Percentiles rank a stretch among this genome's conserved stretches.
Conservation (phyloP, 257 asterid genomes). For the Anisodus acutangulus region DNA sequence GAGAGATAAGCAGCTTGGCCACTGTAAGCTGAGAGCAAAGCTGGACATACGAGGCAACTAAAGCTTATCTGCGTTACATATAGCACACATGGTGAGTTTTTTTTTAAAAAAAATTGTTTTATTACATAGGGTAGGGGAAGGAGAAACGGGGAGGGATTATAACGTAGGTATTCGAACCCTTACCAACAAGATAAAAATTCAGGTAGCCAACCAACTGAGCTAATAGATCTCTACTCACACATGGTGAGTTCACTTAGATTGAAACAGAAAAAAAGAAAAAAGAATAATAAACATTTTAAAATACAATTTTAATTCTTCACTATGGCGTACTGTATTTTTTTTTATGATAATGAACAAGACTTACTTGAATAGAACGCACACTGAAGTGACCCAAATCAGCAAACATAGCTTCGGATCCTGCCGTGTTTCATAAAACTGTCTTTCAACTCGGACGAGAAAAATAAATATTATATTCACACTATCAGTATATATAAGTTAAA, state of each 20-base stretch:
- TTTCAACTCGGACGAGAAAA: not conserved
- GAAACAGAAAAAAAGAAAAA: not conserved
- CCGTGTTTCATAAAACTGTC: not conserved
- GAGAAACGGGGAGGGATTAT: too few species aligned
- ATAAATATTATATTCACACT: not conserved
- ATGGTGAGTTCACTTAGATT: not conserved
- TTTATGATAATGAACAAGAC: not conserved
- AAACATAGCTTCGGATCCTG: constrained; percentile 87
- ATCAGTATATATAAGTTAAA: not conserved
- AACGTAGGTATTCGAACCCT: too few species aligned
- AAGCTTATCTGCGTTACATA: constrained; percentile 58
- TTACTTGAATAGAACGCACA: constrained; percentile 66
- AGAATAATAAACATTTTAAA: not conserved
- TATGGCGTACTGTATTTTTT: not conserved
- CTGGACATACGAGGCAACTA: constrained; percentile 59
- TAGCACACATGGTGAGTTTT: not conserved
- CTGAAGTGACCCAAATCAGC: constrained; percentile 83
- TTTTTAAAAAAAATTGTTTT: too few species aligned
- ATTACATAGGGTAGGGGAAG: too few species aligned
- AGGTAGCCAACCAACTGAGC: too few species aligned
- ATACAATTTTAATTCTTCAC: not conserved
- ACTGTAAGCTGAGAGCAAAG: constrained; percentile 49
- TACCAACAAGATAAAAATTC: too few species aligned
- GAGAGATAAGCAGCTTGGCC: constrained; percentile 80
- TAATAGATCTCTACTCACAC: not conserved